Base-by-base conservation (phyloP, 148 eudicot genomes). In the Cornus suecica region DNA sequence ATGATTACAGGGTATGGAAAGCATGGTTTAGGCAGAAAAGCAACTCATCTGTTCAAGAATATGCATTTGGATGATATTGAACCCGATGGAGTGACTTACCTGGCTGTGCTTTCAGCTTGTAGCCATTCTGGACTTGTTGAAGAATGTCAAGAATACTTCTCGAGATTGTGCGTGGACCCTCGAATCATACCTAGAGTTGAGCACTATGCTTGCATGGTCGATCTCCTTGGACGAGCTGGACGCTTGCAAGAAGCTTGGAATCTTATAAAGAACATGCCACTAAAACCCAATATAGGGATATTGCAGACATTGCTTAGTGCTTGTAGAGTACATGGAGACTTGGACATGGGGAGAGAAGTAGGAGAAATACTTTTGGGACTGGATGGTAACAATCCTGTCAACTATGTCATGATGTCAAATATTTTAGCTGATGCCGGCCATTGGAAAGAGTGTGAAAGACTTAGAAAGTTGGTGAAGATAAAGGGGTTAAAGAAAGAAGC, bases 121-220 rank as follows among this genome's bases (percentile, higher is more conserved):
- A 89, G 96, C 77, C 98, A 93, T 80, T 88, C 96, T 16, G 98
- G 98, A 64, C 77, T 93, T 41, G 82, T 84, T 28, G 77, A 87
- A 51, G 96, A 91, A 70, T 85, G 98, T 76, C 77, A 77, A 74
- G 79, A 89, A 75, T 88, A 86, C 80, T 93, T 93, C 75, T 86
- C 83, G 18, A 83, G 66, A 60, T 80, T 93, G 81, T 84, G 91
- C 65, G 81, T 67, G 54, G 86, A 83, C 51, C 78, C 66, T 24
- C 80, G 80, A 77, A 74, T 83, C 30, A 86, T 74, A 32, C 85
- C 92, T 71, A 82, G 78, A 66, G 87, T 89, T 9, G 98, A 93
- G 83, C 98, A 93, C 68, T 93, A 91, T 68, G 92, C 94, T 64
- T 93, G 98, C 81, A 83, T 93, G 92, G 98, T 91, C 75, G 98